phyloP scores from a whole-genome alignment of 352 stramenopile species.

The Phytopythium boreale region DNA sequence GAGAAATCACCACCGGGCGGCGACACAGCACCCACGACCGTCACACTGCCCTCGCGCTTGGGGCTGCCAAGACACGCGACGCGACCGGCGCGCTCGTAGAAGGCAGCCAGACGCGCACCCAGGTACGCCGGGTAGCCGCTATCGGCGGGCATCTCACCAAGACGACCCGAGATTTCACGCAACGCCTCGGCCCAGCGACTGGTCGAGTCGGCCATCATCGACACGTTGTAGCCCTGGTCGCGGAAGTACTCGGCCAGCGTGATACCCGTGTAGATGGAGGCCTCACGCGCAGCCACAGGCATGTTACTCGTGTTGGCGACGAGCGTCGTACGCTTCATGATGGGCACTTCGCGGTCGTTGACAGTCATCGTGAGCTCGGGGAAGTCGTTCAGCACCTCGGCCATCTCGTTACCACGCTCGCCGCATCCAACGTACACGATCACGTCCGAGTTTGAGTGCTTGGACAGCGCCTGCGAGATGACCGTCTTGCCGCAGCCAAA shows the following conservation, averaged over 20 bases:
- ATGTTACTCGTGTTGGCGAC: constrained; percentile 99
- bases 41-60: constrained; percentile 97
- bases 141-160: constrained; percentile 99
- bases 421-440: constrained; percentile 99
- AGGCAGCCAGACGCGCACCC: constrained; percentile 97
- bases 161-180: constrained; percentile 99
- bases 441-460: constrained; percentile 99
- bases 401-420: constrained; percentile 99
- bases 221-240: constrained; percentile 98
- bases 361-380: constrained; percentile 99
- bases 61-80: constrained; percentile 97
- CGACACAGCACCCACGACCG: constrained; percentile 98
- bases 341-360: constrained; percentile 96
- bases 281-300: constrained; percentile 99
- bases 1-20: constrained; percentile 99
- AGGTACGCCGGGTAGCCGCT: constrained; percentile 97
- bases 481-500: constrained; percentile 99
- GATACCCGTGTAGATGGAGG: constrained; percentile 99
- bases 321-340: constrained; percentile 99
- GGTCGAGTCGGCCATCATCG: constrained; percentile 99
- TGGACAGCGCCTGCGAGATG: constrained; percentile 99
- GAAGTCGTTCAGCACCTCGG: constrained; percentile 98
- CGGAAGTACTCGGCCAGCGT: constrained; percentile 99
- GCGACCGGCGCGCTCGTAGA: constrained; percentile 99
- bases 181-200: constrained; percentile 99